phyloP scores from a whole-genome alignment of 768 basidiomycete species.

The Boletellus emodensis region DNA sequence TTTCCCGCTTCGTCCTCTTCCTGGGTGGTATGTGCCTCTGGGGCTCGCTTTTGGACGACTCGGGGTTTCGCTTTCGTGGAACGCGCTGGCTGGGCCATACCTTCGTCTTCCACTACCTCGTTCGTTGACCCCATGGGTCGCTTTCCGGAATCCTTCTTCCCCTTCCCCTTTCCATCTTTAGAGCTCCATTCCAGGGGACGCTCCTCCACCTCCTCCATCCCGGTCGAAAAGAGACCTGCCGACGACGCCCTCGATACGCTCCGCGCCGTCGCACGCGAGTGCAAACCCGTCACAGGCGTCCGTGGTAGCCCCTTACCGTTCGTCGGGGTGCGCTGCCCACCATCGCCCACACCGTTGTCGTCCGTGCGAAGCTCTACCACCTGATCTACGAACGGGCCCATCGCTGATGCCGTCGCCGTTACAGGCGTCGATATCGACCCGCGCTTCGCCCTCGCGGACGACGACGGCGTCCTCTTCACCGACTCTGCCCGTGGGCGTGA shows the following conservation, averaged over 20 bases:
- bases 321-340: not conserved
- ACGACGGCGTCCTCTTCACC: slow-evolving; percentile 8
- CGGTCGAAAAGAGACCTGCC: not conserved
- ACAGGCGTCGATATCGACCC: not conserved
- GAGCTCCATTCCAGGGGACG: not conserved
- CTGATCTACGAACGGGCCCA: slow-evolving; percentile 16
- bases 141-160: not conserved
- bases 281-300: not conserved
- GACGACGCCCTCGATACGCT: slow-evolving; percentile 2
- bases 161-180: not conserved
- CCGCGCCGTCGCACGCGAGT: not conserved
- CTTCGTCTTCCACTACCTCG: not conserved
- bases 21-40: not conserved
- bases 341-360: slow-evolving; percentile 1
- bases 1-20: not conserved
- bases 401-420: not conserved
- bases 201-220: not conserved
- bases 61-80: not conserved
- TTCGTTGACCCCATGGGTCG: not conserved
- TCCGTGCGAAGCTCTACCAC: slow-evolving; percentile 22
- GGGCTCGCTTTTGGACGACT: slow-evolving; percentile 3
- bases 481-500: slow-evolving; percentile 8
- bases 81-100: not conserved
- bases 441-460: not conserved
- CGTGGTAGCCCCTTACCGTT: not conserved